These are phyloP conservation scores for Lenwebbia sp. DNA, from an alignment of 345 rosid species.

Conservation along the genomic window DNA sequence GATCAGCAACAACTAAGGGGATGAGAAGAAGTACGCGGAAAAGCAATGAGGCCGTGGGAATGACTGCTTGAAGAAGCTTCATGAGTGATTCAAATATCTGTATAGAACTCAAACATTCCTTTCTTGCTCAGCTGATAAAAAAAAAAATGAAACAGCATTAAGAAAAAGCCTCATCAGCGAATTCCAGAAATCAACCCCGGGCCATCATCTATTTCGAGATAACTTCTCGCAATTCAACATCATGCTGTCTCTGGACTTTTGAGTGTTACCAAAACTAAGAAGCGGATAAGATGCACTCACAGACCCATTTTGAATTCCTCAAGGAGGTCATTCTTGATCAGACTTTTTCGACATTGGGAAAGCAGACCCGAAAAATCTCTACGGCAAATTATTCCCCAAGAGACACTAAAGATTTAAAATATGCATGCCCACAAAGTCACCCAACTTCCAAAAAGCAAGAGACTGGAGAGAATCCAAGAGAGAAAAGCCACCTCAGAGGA, in stretches of 20 bases:
- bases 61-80: conserved; percentile 10
- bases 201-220: background rate
- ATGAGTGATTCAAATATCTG: background rate
- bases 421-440: background rate
- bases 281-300: background rate
- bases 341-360: background rate
- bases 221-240: background rate
- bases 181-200: background rate
- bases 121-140: background rate
- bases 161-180: background rate
- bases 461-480: conserved; percentile 20
- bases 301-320: background rate
- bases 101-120: background rate
- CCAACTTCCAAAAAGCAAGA: conserved; percentile 4
- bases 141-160: background rate
- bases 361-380: background rate
- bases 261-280: background rate
- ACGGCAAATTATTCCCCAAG: background rate
- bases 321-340: background rate
- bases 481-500: conserved; percentile 9
- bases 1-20: conserved; percentile 31
- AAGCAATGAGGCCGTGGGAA: background rate
- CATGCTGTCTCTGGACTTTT: background rate
- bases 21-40: conserved; percentile 4
- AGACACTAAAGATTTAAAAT: background rate